Base-by-base conservation (phyloP, 768 basidiomycete species). In the Termitomyces sp. region DNA sequence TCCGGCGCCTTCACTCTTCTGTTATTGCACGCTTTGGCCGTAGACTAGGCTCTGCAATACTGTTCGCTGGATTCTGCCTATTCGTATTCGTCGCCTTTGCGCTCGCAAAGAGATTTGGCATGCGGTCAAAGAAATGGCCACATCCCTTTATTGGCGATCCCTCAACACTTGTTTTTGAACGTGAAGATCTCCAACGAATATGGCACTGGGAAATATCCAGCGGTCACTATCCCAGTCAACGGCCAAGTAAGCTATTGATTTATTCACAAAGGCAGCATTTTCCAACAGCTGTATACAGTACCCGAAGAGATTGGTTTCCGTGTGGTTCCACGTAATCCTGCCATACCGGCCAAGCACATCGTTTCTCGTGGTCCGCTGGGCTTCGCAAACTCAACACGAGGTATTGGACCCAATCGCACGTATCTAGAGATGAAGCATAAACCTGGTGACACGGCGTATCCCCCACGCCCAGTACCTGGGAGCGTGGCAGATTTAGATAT, bases 171-270 rank as follows among this genome's bases (percentile, higher is more conserved):
- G 82, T 94, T 35, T 93, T 82, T 65, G 76, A 77, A 55, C 78
- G 86, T 47, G 84, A 89, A 56, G 94, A 98, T 66, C 68, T 97
- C 41, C 90, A 89, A 65, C 79, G 87, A 55, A 91, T 99, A 70
- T 98, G 95, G 95, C 78, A 86, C 58, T 98, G 94, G 94, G 96
- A 99, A 72, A 81, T 98, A 55, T 76, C 84, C 32, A 91, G 91
- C 60, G 97, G 97, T 1, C 94, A 97, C 72, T 94, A 94, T 76
- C 96, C 96, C 9, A 94, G 91, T 71, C 79, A 82, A 53, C 79
- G 82, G 55, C 78, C 79, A 63, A 81, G 94, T 93, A 71, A 66
- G 90, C 79, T 54, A 14, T 32, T 39, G 17, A 12, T 21, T 25
- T 12, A n/a, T 41, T 40, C n/a, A 23, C 40, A 27, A 23, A 12